Percentiles rank a stretch among this genome's conserved stretches.
phyloP scores from a whole-genome alignment of 106 monocot genomes.

The Acanthochlamys bracteata region DNA sequence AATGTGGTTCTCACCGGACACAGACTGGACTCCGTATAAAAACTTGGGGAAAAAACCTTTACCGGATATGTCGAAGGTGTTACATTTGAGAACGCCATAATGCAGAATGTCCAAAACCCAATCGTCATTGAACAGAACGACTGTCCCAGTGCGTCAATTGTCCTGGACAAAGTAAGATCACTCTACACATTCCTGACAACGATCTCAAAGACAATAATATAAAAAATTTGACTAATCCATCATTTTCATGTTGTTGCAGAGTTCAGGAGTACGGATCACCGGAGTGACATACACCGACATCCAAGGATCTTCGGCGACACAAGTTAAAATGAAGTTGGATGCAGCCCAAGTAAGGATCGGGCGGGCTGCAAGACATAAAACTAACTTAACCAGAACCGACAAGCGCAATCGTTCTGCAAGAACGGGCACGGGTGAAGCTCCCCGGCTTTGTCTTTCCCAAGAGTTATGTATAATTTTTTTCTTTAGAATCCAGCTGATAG shows the following conservation, averaged over 20 bases:
- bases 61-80: slow-evolving; percentile 2
- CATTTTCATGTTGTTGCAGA: background rate
- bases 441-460: slow-evolving; percentile 5
- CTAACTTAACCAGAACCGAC: slow-evolving; percentile 10
- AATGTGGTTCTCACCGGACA: background rate
- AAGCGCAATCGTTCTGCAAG: slow-evolving; percentile 10
- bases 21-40: slow-evolving; percentile 1
- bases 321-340: slow-evolving; percentile 12
- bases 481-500: too few relatives aligned
- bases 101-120: slow-evolving; percentile 1
- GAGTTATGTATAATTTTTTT: slow-evolving; percentile 9
- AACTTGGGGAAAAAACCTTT: background rate
- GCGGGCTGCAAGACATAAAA: slow-evolving; percentile 9
- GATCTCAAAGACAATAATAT: background rate
- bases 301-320: slow-evolving; percentile 16
- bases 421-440: slow-evolving; percentile 5
- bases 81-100: background rate
- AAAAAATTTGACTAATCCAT: background rate
- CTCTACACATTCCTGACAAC: background rate
- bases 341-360: slow-evolving; percentile 17
- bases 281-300: slow-evolving; percentile 10
- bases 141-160: background rate
- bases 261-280: slow-evolving; percentile 12
- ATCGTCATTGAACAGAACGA: slow-evolving; percentile 6
- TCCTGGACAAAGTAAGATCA: background rate